Evolutionary conservation across 1,284 basidiomycete species (phyloP), one percentile per base, ranked within the genome.

Genomic region (Moesziomyces parantarcticus): DNA sequence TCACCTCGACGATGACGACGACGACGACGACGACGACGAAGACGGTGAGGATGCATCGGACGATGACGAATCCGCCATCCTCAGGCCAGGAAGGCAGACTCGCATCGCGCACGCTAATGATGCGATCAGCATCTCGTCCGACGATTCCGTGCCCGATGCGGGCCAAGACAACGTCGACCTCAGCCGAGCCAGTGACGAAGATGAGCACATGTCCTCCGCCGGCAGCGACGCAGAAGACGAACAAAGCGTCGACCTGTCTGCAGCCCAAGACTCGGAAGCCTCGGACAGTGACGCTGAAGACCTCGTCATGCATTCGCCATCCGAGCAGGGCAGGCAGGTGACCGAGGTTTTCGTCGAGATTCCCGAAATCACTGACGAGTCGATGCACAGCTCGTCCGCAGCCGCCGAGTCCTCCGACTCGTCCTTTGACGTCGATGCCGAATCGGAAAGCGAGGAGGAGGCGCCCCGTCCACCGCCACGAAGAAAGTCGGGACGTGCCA

Each of bases 381-480:
- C 68, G n/a, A 49, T 64, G 22, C 20, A 47, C 7, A 65, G 57
- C 64, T 55, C 58, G 5, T 36, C 41, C 9, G 41, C 21, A 11
- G 41, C 40, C n/a, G 40, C 50, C 10, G 68, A 60, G 7, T 59
- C 50, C 29, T 25, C 63, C 9, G 69, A 72, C 53, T 66, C 69
- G 10, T 58, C 55, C 11, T 72, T 67, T 23, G 59, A 67, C 41
- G 34, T 47, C 7, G 41, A 48, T 13, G 21, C 32, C 16, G 25
- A 41, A 0, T 53, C 49, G 4, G 60, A 67, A 16, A 67, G 63
- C 47, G 69, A 66, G n/a, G 56, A 67, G 8, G 63, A 62, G 22
- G 49, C 32, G 16, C 46, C 51, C 20, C 29, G 29, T 11, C 36
- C 63, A 0, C 29, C 51, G 34, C 8, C 55, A 23, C 68, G 47